phyloP scores from a whole-genome alignment of 306 rosid genomes.

The Castanospermum australe region DNA sequence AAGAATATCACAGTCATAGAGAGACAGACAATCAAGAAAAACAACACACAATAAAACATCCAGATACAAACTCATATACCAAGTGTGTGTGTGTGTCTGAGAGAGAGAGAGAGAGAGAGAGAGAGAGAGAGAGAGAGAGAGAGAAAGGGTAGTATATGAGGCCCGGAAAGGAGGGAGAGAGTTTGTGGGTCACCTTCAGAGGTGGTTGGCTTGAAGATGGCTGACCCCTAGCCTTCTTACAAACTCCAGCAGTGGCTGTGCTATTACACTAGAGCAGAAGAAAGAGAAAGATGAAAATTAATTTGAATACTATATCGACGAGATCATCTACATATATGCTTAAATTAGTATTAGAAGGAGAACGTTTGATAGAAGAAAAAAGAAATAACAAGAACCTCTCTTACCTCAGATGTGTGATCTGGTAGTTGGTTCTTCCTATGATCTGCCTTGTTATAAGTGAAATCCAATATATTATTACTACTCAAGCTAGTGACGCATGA shows the following conservation, averaged over 20 bases:
- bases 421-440: conserved; percentile 39
- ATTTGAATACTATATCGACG: not conserved
- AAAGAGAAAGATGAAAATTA: not conserved
- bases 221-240: conserved; percentile 66
- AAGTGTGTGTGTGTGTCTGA: too few relatives aligned
- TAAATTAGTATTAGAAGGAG: not conserved
- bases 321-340: not conserved
- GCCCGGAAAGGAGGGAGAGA: not conserved
- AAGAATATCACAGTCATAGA: conserved; percentile 28
- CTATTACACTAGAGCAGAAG: conserved; percentile 36
- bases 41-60: conserved; percentile 16
- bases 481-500: conserved; percentile 50
- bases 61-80: not conserved
- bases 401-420: conserved; percentile 62
- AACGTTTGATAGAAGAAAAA: not conserved
- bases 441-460: conserved; percentile 52
- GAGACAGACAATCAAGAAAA: conserved; percentile 35
- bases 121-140: too few relatives aligned
- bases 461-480: conserved; percentile 54
- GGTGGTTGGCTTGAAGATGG: conserved; percentile 64
- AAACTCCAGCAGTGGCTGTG: conserved; percentile 39
- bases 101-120: too few relatives aligned
- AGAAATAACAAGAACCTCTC: not conserved
- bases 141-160: not conserved
- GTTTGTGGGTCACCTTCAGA: conserved; percentile 50